phyloP scores from a whole-genome alignment of 2,329 filamentous ascomycete species.

The Exophiala alcalophila region DNA sequence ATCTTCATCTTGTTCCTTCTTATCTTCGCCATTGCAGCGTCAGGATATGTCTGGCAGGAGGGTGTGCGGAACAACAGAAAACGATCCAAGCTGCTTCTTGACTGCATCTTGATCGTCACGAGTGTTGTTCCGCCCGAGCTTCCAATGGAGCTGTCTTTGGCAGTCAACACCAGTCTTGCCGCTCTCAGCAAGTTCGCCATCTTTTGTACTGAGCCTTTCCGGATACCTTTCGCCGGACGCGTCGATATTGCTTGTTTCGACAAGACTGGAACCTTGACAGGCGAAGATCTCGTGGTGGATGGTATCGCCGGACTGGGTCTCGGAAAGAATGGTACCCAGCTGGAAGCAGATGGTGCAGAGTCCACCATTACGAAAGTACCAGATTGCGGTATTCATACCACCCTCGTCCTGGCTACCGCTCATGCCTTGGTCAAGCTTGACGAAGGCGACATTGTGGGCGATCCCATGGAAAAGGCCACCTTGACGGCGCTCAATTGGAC shows the following conservation, averaged over 20 bases:
- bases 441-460: conserved; percentile 93
- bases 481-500: conserved; percentile 85
- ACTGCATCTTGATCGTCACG: conserved; percentile 96
- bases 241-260: conserved; percentile 98
- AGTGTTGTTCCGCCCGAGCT: conserved; percentile 97
- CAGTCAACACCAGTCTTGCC: conserved; percentile 95
- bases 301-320: conserved; percentile 88
- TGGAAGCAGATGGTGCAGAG: conserved; percentile 77
- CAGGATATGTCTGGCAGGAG: conserved; percentile 99
- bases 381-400: conserved; percentile 74
- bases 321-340: conserved; percentile 62
- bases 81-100: conserved; percentile 91
- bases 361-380: conserved; percentile 70
- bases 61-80: conserved; percentile 93
- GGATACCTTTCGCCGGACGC: conserved; percentile 92
- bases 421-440: conserved; percentile 95
- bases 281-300: conserved; percentile 94
- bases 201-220: conserved; percentile 98
- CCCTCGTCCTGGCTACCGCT: conserved; percentile 87
- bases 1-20: conserved; percentile 96
- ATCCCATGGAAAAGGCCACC: conserved; percentile 98
- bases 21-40: conserved; percentile 92
- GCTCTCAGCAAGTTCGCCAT: conserved; percentile 94
- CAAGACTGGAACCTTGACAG: conserved; percentile 95
- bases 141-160: conserved; percentile 95